Evolutionary conservation across 805 yeast genomes (phyloP), one percentile per base, ranked within the genome.

Genomic region (Candida incommunis): DNA sequence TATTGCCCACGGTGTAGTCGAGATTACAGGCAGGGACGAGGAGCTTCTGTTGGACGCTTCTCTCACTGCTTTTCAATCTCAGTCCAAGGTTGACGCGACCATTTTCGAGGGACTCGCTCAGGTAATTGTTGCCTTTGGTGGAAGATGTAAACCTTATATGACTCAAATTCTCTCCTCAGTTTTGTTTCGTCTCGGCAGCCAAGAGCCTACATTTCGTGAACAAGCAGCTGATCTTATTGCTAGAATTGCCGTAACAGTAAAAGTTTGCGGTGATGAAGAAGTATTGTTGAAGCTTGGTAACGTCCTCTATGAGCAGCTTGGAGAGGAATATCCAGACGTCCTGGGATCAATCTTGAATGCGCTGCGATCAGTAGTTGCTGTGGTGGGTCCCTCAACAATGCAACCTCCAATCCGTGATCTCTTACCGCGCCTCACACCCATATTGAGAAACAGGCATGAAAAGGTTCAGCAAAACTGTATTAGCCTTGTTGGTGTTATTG

Each of bases 321-420:
- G 98, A 18, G 99, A 92, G 58, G 90, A 82, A 3, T 86, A 78
- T 51, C 98, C 98, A 0, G 95, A 87, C 44, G 96, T 87, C 2
- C 66, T 92, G 41, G 96, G 95, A 0, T 82, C 96, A 0, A 72
- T 90, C 2, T 64, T 92, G 15, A 73, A 74, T 16, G 95, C 95
- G 0, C 62, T 90, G 53, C 63, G 72, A 44, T 65, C 76, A 11
- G 78, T 88, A 34, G 72, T 85, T 18, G 63, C 69, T 2, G 74
- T 72, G 18, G 70, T 81, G 40, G 82, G 82, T 5, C 67, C 78
- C 13, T 69, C 72, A 1, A 63, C 71, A 2, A 64, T 86, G 60
- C 78, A 81, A 54, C 97, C 97, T 1, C 86, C 95, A 0, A 70
- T 85, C 3, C 72, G 80, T 29, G 94, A 86, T 56, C 68, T 92